Evolutionary conservation across 768 basidiomycete species (phyloP).

Genomic region (Kwoniella dendrophila): DNA sequence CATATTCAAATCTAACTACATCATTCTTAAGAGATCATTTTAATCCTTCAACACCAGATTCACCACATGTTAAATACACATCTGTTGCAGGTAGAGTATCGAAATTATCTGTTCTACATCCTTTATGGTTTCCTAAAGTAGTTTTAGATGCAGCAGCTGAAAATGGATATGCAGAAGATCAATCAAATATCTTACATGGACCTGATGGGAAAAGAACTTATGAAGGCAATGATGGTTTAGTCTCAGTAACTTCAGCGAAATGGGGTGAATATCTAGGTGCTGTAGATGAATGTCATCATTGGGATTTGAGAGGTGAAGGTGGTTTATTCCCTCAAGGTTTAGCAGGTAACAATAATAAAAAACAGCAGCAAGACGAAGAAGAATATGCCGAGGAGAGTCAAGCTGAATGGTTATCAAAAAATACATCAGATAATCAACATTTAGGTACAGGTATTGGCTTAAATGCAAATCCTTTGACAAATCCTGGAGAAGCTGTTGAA

Average conservation of each 20-base stretch:
- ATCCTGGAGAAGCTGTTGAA: constrained; percentile 11
- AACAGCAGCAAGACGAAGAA: constrained; percentile 33
- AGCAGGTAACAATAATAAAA: constrained; percentile 10
- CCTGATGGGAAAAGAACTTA: constrained; percentile 46
- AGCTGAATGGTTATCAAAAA: constrained; percentile 7
- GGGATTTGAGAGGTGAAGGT: constrained; percentile 89
- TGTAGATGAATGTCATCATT: constrained; percentile 89
- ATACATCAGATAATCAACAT: constrained; percentile 39
- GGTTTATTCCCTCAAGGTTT: constrained; percentile 59
- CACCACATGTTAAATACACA: constrained; percentile 82
- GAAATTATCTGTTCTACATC: constrained; percentile 63
- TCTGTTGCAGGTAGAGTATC: constrained; percentile 80
- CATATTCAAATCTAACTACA: constrained; percentile 90
- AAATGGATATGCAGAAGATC: constrained; percentile 59
- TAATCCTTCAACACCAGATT: constrained; percentile 64
- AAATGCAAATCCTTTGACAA: background rate
- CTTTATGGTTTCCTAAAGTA: constrained; percentile 94
- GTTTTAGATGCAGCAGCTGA: constrained; percentile 84
- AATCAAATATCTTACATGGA: constrained; percentile 29
- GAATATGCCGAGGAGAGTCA: constrained; percentile 24
- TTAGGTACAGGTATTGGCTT: constrained; percentile 60
- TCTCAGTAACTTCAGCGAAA: constrained; percentile 76
- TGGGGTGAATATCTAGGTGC: constrained; percentile 96
- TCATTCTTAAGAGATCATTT: constrained; percentile 64
- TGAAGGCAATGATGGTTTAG: constrained; percentile 84